Percentiles rank a stretch among this genome's conserved stretches.
These are phyloP conservation scores for Thinopyrum obtusiflorum DNA, from an alignment of 202 grass and related monocot genomes.

Conservation along the genomic window DNA sequence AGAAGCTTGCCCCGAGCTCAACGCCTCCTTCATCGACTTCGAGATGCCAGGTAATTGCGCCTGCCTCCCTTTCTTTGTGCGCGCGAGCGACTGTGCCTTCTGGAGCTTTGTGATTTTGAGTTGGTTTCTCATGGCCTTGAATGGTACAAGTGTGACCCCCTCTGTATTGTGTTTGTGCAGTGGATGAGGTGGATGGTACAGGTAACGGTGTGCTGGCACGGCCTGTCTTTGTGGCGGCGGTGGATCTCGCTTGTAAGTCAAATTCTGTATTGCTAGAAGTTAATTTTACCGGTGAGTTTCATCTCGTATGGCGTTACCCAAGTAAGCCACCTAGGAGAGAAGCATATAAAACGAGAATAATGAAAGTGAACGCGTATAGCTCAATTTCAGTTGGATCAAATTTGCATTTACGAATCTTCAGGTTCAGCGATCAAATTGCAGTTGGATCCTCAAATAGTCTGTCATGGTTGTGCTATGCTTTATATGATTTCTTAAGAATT, in stretches of 20 bases:
- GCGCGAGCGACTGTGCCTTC: neutral
- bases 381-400: neutral
- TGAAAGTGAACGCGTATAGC: neutral
- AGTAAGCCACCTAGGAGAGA: neutral
- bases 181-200: conserved; percentile 51
- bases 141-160: conserved; percentile 15
- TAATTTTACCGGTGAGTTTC: conserved; percentile 12
- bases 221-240: conserved; percentile 88
- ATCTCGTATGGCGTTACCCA: neutral
- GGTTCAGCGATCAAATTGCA: neutral
- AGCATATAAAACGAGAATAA: neutral
- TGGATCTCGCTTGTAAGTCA: conserved; percentile 89
- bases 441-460: neutral
- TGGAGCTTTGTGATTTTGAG: neutral
- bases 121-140: conserved; percentile 15
- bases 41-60: conserved; percentile 54
- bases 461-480: neutral
- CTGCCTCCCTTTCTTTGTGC: neutral
- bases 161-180: conserved; percentile 26
- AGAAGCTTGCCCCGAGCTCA: conserved; percentile 63
- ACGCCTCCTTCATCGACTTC: conserved; percentile 75
- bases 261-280: conserved; percentile 11
- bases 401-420: neutral
- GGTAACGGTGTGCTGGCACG: conserved; percentile 49
- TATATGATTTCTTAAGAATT: conserved; percentile 1